Evolutionary conservation across 768 basidiomycete species (phyloP).

Genomic region (Sarcodon aspratus): DNA sequence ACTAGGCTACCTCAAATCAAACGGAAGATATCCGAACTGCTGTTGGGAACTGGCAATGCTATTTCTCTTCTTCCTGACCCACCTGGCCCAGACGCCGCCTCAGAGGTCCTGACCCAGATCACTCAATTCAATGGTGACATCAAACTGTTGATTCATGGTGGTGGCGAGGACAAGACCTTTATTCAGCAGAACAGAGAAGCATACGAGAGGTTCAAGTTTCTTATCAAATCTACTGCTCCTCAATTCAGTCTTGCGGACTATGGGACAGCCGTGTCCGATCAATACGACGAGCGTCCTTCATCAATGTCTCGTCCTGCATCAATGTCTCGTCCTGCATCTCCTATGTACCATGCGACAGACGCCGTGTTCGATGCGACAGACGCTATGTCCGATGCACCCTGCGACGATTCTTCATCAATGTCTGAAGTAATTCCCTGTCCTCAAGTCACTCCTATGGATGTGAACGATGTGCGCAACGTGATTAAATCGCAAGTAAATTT

Average conservation of each 20-base stretch:
- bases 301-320: no score
- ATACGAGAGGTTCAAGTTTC: conserved; percentile 21
- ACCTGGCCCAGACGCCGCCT: conserved; percentile 25
- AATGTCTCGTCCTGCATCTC: no score
- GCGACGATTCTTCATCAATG: no score
- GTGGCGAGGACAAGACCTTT: conserved; percentile 21
- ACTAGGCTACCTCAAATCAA: conserved; percentile 37
- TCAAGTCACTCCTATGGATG: conserved; percentile 11
- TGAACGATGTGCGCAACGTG: conserved; percentile 21
- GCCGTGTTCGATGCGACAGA: no score
- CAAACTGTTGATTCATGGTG: conserved; percentile 20
- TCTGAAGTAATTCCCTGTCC: no score
- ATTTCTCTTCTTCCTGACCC: conserved; percentile 29
- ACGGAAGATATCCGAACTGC: conserved; percentile 25
- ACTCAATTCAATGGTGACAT: conserved; percentile 32
- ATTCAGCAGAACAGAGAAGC: conserved; percentile 22
- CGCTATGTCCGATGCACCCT: no score
- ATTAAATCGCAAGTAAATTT: conserved; percentile 22
- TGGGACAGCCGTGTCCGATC: no score
- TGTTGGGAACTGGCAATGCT: conserved; percentile 21
- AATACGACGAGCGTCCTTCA: no score
- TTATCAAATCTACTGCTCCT: conserved; percentile 27
- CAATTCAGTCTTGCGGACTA: no score
- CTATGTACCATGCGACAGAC: no score
- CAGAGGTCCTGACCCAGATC: conserved; percentile 33